Evolutionary conservation across 257 asterid species (phyloP).

Genomic region (Haberlea rhodopensis): DNA sequence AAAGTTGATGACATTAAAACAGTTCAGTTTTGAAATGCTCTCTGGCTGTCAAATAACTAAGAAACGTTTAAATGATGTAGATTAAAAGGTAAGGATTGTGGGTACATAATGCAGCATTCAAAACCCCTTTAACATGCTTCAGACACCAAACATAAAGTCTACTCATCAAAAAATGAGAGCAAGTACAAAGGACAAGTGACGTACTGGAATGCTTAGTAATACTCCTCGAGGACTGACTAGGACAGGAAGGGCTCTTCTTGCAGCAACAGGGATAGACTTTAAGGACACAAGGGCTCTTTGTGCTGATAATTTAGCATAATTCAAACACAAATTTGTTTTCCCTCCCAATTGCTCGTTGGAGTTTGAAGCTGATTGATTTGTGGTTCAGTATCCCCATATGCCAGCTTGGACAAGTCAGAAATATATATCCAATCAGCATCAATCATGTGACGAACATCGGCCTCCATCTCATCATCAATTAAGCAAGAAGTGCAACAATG

Average conservation of each 20-base stretch:
- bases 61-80: neutral
- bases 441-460: slow-evolving; percentile 60
- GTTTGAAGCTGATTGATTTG: slow-evolving; percentile 17
- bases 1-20: neutral
- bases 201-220: slow-evolving; percentile 77
- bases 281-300: slow-evolving; percentile 48
- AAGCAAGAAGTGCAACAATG: slow-evolving; percentile 42
- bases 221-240: slow-evolving; percentile 59
- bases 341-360: slow-evolving; percentile 15
- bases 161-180: slow-evolving; percentile 5
- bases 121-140: neutral
- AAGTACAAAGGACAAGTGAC: slow-evolving; percentile 19
- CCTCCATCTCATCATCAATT: slow-evolving; percentile 36
- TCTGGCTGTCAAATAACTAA: neutral
- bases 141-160: neutral
- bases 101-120: neutral
- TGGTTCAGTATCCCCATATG: slow-evolving; percentile 22
- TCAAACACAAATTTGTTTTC: slow-evolving; percentile 32
- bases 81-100: neutral
- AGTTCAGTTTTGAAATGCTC: neutral
- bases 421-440: slow-evolving; percentile 82
- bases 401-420: slow-evolving; percentile 43
- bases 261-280: slow-evolving; percentile 75
- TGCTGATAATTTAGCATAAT: slow-evolving; percentile 55
- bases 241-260: slow-evolving; percentile 79